Evolutionary conservation across 148 eudicot species (phyloP).

Genomic region (Persicaria maculosa): DNA sequence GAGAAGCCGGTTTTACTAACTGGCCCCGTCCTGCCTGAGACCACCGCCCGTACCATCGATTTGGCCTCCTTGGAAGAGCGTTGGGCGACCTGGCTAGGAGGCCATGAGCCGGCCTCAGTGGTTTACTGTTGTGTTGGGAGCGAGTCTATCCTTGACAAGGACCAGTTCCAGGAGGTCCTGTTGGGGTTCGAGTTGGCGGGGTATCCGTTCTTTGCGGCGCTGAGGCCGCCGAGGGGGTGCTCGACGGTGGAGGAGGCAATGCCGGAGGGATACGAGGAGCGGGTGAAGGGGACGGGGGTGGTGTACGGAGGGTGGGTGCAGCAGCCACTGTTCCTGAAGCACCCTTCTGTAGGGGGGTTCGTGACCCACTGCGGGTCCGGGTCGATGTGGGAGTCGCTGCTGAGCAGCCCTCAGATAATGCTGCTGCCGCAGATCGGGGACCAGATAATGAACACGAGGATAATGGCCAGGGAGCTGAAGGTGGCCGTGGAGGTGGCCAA

Average conservation of each 20-base stretch:
- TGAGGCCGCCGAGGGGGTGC: slow-evolving; percentile 46
- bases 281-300: slow-evolving; percentile 34
- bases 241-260: slow-evolving; percentile 43
- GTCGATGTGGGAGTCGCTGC: slow-evolving; percentile 68
- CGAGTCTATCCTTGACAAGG: slow-evolving; percentile 46
- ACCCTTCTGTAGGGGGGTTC: slow-evolving; percentile 63
- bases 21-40: slow-evolving; percentile 43
- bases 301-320: slow-evolving; percentile 54
- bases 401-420: slow-evolving; percentile 41
- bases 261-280: slow-evolving; percentile 52
- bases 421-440: slow-evolving; percentile 52
- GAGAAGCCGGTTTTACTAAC: slow-evolving; percentile 33
- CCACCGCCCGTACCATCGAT: neutral
- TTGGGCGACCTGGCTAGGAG: slow-evolving; percentile 46
- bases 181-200: slow-evolving; percentile 53
- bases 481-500: slow-evolving; percentile 73
- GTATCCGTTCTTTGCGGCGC: slow-evolving; percentile 44
- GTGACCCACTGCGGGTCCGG: slow-evolving; percentile 74
- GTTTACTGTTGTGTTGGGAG: slow-evolving; percentile 65
- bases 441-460: slow-evolving; percentile 53
- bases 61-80: slow-evolving; percentile 17
- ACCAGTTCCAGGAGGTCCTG: slow-evolving; percentile 51
- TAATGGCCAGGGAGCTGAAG: slow-evolving; percentile 47
- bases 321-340: slow-evolving; percentile 36
- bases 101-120: slow-evolving; percentile 23